Percentiles rank a stretch among this genome's conserved stretches.
phyloP scores from a whole-genome alignment of 169 alveolate species.

The Blepharisma undulans region DNA sequence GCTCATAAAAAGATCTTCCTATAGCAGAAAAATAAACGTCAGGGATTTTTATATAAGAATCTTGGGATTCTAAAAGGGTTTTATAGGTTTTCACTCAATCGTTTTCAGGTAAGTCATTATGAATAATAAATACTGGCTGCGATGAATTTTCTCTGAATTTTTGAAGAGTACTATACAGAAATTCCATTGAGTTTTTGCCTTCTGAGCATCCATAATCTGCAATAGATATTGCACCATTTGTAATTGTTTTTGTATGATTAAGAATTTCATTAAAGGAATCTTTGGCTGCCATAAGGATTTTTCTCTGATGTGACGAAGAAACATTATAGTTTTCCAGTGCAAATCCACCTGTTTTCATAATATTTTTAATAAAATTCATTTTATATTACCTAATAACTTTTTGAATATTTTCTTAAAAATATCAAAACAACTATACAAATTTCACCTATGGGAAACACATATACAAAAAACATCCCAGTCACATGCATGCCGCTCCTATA shows the following conservation, averaged over 20 bases:
- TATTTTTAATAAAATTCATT: not conserved
- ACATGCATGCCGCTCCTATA: not conserved
- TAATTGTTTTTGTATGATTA: not conserved
- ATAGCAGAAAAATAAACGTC: slow-evolving; percentile 12
- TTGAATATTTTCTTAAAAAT: slow-evolving; percentile 19
- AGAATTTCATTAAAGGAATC: not conserved
- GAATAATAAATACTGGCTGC: not conserved
- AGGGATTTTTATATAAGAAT: not conserved
- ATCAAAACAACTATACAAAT: not conserved
- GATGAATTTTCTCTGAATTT: not conserved
- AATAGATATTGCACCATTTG: not conserved
- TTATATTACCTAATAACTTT: not conserved
- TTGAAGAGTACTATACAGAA: not conserved
- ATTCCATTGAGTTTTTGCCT: not conserved
- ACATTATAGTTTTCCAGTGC: not conserved
- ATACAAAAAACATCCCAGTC: not conserved
- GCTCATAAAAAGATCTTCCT: not conserved
- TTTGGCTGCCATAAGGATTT: not conserved
- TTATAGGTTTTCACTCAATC: not conserved
- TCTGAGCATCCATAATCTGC: slow-evolving; percentile 31
- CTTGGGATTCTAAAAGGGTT: not conserved
- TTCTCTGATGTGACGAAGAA: not conserved
- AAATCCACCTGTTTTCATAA: not conserved
- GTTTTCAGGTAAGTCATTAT: not conserved
- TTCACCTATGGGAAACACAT: not conserved